Evolutionary conservation across 78 protist genomes (phyloP).

Genomic region (Salpingoeca rosetta): DNA sequence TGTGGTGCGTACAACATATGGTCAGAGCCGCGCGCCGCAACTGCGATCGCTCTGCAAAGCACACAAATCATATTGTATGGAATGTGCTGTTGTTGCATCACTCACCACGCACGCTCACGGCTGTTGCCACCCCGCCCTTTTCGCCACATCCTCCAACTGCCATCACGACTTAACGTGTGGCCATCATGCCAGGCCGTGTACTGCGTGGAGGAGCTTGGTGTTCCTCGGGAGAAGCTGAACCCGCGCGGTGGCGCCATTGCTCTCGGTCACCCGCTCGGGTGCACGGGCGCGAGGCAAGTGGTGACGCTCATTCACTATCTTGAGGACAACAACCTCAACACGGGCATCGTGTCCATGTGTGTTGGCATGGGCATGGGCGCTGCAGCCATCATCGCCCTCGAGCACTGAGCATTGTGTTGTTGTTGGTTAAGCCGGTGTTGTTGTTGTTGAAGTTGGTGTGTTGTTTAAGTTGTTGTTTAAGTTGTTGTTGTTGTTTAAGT

Average conservation of each 20-base stretch:
- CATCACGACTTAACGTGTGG: neutral
- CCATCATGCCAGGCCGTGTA: slow-evolving; percentile 30
- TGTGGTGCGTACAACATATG: neutral
- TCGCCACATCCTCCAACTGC: neutral
- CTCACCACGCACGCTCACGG: no score
- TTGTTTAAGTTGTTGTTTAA: no score
- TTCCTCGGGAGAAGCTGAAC: slow-evolving; percentile 67
- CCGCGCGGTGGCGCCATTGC: slow-evolving; percentile 96
- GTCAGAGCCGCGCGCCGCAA: neutral
- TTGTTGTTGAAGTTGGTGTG: no score
- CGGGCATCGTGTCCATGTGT: slow-evolving; percentile 26
- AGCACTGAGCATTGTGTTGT: neutral
- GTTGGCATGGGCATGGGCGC: slow-evolving; percentile 12
- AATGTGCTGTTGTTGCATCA: no score
- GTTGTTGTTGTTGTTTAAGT: no score
- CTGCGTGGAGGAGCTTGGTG: slow-evolving; percentile 39
- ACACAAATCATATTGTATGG: no score
- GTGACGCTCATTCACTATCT: neutral
- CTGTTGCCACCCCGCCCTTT: no score
- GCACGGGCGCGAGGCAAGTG: slow-evolving; percentile 56
- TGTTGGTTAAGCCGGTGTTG: no score
- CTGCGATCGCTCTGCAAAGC: no score
- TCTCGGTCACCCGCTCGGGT: slow-evolving; percentile 97
- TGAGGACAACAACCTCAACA: slow-evolving; percentile 2
- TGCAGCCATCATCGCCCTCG: neutral